These are phyloP conservation scores for Xylaria arbuscula DNA, from an alignment of 2,329 filamentous ascomycete genomes.

Conservation along the genomic window DNA sequence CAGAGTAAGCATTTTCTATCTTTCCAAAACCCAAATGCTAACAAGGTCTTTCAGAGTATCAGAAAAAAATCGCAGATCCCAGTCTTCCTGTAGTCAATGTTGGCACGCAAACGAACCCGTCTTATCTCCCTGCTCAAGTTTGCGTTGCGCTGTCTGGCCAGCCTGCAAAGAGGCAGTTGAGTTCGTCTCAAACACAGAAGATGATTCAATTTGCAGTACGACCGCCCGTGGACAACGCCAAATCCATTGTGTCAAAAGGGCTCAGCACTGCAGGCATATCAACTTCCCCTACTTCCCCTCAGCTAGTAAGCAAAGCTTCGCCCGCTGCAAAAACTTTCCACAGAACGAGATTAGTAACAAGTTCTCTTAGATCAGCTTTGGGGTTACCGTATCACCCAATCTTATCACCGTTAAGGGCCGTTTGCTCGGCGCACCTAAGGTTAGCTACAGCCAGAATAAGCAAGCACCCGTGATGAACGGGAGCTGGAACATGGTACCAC, in stretches of 20 bases:
- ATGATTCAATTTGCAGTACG: constrained; percentile 73
- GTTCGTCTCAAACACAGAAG: constrained; percentile 61
- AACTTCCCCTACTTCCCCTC: constrained; percentile 22
- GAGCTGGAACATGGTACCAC: constrained; percentile 35
- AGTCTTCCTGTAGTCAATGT: constrained; percentile 68
- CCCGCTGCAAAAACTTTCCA: background rate
- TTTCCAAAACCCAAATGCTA: background rate
- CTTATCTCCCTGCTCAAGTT: constrained; percentile 69
- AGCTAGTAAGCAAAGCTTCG: constrained; percentile 18
- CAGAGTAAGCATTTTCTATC: constrained; percentile 22
- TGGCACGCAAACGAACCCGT: constrained; percentile 62
- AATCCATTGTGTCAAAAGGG: constrained; percentile 64
- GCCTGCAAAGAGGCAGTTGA: constrained; percentile 61
- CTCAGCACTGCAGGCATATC: constrained; percentile 60
- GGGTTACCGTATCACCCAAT: constrained; percentile 40
- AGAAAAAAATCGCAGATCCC: background rate
- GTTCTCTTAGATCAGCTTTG: constrained; percentile 57
- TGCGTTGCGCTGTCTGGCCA: constrained; percentile 69
- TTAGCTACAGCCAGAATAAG: constrained; percentile 14
- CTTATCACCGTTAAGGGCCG: constrained; percentile 31
- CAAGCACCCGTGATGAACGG: constrained; percentile 4
- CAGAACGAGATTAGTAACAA: background rate
- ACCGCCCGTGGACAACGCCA: constrained; percentile 64
- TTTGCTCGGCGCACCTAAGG: constrained; percentile 20
- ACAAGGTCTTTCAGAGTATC: constrained; percentile 7